Conservation (phyloP, 176 grass and related monocot species). For the Elymus sibiricus region DNA sequence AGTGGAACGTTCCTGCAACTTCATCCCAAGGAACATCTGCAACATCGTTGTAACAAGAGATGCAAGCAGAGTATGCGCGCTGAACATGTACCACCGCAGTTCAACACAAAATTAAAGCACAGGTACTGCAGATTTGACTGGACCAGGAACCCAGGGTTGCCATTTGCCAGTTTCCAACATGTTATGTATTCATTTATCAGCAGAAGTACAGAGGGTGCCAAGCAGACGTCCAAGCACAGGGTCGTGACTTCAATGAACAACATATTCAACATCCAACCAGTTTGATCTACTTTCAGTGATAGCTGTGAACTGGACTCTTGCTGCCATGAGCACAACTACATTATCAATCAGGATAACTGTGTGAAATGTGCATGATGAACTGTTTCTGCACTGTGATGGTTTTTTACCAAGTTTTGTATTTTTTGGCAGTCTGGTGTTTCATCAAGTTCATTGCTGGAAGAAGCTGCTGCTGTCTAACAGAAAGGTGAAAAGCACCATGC, state of each 20-base stretch:
- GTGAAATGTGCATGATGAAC: slow-evolving; percentile 13
- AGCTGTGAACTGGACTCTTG: slow-evolving; percentile 18
- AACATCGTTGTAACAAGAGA: not conserved
- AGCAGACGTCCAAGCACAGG: not conserved
- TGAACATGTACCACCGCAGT: no score
- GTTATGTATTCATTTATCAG: slow-evolving; percentile 32
- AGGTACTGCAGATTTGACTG: slow-evolving; percentile 29
- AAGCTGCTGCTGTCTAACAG: not conserved
- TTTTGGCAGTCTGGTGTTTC: not conserved
- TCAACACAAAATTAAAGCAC: not conserved
- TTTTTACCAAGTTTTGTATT: no score
- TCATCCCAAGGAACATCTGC: not conserved
- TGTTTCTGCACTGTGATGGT: slow-evolving; percentile 28
- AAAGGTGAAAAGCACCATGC: not conserved
- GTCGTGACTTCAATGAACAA: not conserved
- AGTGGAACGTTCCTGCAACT: not conserved
- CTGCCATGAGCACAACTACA: slow-evolving; percentile 26
- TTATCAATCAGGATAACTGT: not conserved
- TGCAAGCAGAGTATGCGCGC: not conserved
- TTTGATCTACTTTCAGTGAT: no score
- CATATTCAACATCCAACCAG: not conserved
- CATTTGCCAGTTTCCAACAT: not conserved
- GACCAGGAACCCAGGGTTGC: slow-evolving; percentile 5
- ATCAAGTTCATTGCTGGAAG: slow-evolving; percentile 17
- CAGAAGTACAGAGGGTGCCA: slow-evolving; percentile 38